Evolutionary conservation across 1,139 yeast species (phyloP).

Genomic region (Hansenula lynferdii): DNA sequence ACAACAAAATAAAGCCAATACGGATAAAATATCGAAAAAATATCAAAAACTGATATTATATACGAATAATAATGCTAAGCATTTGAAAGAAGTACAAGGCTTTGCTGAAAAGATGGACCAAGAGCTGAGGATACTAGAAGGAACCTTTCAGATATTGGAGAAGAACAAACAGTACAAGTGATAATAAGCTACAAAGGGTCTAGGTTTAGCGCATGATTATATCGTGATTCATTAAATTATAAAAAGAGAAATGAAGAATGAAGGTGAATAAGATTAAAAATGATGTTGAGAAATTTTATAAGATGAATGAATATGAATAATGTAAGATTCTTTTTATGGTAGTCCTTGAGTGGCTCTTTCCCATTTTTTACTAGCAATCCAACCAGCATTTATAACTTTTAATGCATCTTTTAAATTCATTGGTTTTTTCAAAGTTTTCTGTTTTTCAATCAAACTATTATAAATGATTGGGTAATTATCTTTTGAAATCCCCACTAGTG

Average conservation of each 20-base stretch:
- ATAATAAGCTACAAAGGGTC: too few species aligned
- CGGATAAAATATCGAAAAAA: conserved; percentile 4
- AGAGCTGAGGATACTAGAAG: conserved; percentile 28
- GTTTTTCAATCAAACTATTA: conserved; percentile 52
- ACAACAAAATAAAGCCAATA: neutral
- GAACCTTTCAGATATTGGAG: conserved; percentile 23
- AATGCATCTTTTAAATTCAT: conserved; percentile 58
- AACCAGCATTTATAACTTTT: conserved; percentile 60
- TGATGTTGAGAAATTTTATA: conserved; percentile 35
- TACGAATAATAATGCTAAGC: conserved; percentile 3
- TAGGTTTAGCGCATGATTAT: too few species aligned
- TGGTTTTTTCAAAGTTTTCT: conserved; percentile 49
- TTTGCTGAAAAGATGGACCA: conserved; percentile 19
- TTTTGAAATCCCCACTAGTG: conserved; percentile 24
- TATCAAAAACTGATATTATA: conserved; percentile 9
- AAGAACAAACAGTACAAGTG: conserved; percentile 13
- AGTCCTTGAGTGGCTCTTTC: conserved; percentile 36
- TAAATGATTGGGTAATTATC: conserved; percentile 54
- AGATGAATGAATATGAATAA: conserved; percentile 26
- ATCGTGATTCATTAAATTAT: neutral
- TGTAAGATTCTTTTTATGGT: conserved; percentile 13
- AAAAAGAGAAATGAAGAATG: conserved; percentile 23
- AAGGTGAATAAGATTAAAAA: conserved; percentile 33
- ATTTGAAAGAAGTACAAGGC: conserved; percentile 9
- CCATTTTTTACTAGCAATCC: conserved; percentile 65